phyloP scores from a whole-genome alignment of 495 filamentous ascomycete genomes.

The Darksidea phi region DNA sequence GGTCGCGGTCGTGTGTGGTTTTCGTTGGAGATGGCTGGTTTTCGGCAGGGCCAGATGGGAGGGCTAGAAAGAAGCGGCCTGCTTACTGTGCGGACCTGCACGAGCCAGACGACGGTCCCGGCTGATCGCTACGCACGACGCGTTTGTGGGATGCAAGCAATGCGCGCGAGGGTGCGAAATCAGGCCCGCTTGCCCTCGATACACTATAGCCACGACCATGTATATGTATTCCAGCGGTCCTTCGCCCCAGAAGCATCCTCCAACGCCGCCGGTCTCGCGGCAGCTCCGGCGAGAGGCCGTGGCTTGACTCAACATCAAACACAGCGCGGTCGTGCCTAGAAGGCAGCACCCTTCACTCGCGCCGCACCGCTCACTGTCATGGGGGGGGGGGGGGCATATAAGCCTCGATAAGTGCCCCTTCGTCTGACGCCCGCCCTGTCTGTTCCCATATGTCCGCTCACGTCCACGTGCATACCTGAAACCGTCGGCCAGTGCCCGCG shows the following conservation, averaged over 20 bases:
- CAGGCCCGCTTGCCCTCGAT: no score
- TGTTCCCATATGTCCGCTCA: slow-evolving; percentile 10
- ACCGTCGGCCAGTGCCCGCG: slow-evolving; percentile 22
- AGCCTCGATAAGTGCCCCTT: slow-evolving; percentile 5
- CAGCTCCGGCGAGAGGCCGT: no score
- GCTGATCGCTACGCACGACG: background rate
- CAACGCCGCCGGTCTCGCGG: no score
- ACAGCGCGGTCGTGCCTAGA: slow-evolving; percentile 8
- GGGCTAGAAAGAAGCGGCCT: background rate
- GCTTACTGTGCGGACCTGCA: background rate
- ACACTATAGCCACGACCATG: no score
- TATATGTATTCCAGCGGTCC: no score
- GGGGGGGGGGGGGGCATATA: slow-evolving; percentile 6
- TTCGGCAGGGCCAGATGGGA: slow-evolving; percentile 1
- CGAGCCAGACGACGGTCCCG: background rate
- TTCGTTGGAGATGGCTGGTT: background rate
- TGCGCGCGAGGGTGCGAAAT: no score
- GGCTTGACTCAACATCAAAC: background rate
- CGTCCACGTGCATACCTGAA: slow-evolving; percentile 13
- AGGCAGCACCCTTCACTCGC: slow-evolving; percentile 12
- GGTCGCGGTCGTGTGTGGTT: slow-evolving; percentile 8
- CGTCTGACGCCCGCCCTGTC: background rate
- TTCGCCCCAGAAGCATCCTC: no score
- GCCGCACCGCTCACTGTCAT: slow-evolving; percentile 1
- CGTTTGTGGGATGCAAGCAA: no score